These are phyloP conservation scores for Fusarium sublunatum DNA, from an alignment of 2,329 filamentous ascomycete genomes.

Conservation along the genomic window DNA sequence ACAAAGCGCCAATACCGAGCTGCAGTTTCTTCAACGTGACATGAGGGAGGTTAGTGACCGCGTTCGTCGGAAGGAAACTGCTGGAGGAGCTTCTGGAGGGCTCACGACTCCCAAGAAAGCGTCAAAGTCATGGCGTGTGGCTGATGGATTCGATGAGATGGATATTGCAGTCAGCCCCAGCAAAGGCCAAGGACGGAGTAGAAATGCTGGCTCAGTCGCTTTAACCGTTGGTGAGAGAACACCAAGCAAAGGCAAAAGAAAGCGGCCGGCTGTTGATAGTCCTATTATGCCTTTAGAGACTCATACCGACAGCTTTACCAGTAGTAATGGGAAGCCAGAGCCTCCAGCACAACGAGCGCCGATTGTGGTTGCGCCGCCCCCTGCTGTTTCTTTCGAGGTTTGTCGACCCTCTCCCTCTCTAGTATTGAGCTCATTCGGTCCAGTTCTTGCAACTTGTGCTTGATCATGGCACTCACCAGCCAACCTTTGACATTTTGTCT, in stretches of 20 bases:
- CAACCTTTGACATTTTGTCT: conserved; percentile 75
- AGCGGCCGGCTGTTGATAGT: conserved; percentile 73
- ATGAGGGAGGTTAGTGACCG: conserved; percentile 68
- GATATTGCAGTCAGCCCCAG: conserved; percentile 66
- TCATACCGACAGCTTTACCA: conserved; percentile 56
- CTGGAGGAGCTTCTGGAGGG: conserved; percentile 35
- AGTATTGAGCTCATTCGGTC: conserved; percentile 37
- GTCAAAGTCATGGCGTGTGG: conserved; percentile 66
- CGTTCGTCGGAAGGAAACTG: conserved; percentile 60
- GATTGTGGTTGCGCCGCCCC: conserved; percentile 40
- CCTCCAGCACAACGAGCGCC: conserved; percentile 32
- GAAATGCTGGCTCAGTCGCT: conserved; percentile 57
- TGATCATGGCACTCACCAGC: conserved; percentile 69
- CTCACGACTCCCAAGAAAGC: conserved; percentile 70
- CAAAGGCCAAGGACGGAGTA: conserved; percentile 58
- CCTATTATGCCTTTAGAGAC: conserved; percentile 71
- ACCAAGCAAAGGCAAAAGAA: conserved; percentile 77
- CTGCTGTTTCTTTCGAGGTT: conserved; percentile 60
- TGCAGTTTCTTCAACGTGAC: conserved; percentile 79
- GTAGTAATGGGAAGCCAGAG: conserved; percentile 47
- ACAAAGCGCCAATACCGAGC: conserved; percentile 73
- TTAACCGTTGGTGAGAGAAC: conserved; percentile 63
- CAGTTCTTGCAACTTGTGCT: conserved; percentile 72
- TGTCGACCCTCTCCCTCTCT: conserved; percentile 24
- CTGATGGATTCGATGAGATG: conserved; percentile 82